Percentiles rank a stretch among this genome's conserved stretches.
Evolutionary conservation across 306 rosid species (phyloP).

Genomic region (Prunus fruticosa): DNA sequence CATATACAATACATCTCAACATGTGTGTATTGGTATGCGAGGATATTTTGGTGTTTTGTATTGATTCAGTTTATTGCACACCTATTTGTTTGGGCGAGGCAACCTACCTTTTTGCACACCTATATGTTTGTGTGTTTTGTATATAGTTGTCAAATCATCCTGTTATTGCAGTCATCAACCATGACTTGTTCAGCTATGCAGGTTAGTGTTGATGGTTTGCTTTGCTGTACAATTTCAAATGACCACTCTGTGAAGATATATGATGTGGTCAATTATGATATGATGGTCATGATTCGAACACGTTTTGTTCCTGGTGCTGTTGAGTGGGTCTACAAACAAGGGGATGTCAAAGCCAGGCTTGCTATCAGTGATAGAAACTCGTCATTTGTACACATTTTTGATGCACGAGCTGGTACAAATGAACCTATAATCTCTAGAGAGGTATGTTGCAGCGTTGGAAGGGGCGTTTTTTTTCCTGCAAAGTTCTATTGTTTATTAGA

Average conservation of each 20-base stretch:
- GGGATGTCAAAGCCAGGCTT: slow-evolving; percentile 88
- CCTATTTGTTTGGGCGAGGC: background rate
- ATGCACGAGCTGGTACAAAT: slow-evolving; percentile 87
- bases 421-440: slow-evolving; percentile 78
- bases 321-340: slow-evolving; percentile 97
- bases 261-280: slow-evolving; percentile 92
- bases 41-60: background rate
- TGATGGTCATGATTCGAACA: slow-evolving; percentile 97
- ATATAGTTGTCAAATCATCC: slow-evolving; percentile 10
- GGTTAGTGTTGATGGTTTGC: slow-evolving; percentile 97
- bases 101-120: background rate
- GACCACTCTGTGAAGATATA: slow-evolving; percentile 88
- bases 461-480: slow-evolving; percentile 1
- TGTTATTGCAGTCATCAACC: slow-evolving; percentile 44
- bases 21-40: background rate
- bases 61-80: background rate
- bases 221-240: slow-evolving; percentile 90
- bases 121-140: background rate
- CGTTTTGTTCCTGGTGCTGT: slow-evolving; percentile 79
- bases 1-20: background rate
- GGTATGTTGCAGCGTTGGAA: slow-evolving; percentile 40
- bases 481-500: background rate
- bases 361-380: slow-evolving; percentile 81
- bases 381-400: slow-evolving; percentile 75
- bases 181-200: slow-evolving; percentile 73